A percentile compares a stretch with the other conserved stretches of the same genome.
Conservation (phyloP, 257 asterid genomes). For the Dorcoceras hygrometricum region DNA sequence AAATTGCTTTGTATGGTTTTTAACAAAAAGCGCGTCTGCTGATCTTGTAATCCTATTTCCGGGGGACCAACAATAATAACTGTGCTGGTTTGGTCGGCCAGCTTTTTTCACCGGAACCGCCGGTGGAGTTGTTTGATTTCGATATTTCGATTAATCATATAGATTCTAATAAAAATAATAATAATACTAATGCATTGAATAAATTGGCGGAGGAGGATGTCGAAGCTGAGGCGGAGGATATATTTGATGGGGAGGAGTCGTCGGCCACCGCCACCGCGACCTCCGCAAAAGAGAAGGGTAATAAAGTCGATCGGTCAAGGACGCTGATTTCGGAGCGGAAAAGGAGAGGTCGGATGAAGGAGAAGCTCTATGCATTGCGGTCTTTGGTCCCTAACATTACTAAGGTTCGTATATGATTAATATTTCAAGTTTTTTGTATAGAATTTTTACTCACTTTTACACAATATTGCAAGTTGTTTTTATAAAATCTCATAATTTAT, state of each 20-base stretch:
- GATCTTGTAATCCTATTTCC: no score
- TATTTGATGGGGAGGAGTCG: constrained; percentile 35
- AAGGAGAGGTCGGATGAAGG: constrained; percentile 91
- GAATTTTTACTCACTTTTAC: no score
- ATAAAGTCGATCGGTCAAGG: constrained; percentile 53
- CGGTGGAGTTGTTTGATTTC: constrained; percentile 35
- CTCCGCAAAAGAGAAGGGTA: constrained; percentile 14
- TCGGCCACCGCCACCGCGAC: constrained; percentile 24
- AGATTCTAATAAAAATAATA: neutral
- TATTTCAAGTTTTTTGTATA: no score
- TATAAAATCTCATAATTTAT: no score
- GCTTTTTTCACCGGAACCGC: constrained; percentile 22
- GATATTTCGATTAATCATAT: constrained; percentile 10
- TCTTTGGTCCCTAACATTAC: constrained; percentile 82
- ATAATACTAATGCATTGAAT: constrained; percentile 8
- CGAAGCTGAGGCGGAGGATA: constrained; percentile 21
- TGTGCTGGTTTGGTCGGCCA: constrained; percentile 19
- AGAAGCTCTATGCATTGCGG: constrained; percentile 70
- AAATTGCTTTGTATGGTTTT: no score
- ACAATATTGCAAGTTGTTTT: no score
- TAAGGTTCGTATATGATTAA: constrained; percentile 37
- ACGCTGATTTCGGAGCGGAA: constrained; percentile 65
- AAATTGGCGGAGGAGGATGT: constrained; percentile 9
- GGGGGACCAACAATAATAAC: no score
- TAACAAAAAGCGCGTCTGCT: no score